These are phyloP conservation scores for Chloranthus sessilifolius DNA, from an alignment of 164 flowering plant species.

Conservation along the genomic window DNA sequence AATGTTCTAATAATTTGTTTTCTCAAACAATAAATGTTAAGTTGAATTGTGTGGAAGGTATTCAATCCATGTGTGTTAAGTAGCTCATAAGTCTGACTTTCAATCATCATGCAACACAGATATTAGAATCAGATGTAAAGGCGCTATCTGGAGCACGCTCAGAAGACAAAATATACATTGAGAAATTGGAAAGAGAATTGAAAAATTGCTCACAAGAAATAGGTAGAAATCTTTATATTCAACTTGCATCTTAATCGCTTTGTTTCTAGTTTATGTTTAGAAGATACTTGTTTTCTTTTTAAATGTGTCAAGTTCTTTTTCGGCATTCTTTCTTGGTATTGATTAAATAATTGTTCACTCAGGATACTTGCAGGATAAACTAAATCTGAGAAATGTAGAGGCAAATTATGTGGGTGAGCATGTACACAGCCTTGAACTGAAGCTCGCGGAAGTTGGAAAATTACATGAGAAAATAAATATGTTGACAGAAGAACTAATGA, in stretches of 20 bases:
- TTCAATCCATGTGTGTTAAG: neutral
- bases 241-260: neutral
- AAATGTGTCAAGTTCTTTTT: neutral
- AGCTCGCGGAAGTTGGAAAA: constrained; percentile 37
- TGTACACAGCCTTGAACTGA: constrained; percentile 47
- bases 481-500: constrained; percentile 44
- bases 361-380: constrained; percentile 79
- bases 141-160: constrained; percentile 47
- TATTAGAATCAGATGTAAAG: constrained; percentile 51
- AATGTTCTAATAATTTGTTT: neutral
- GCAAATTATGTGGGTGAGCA: constrained; percentile 47
- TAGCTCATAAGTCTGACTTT: constrained; percentile 5
- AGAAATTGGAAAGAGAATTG: constrained; percentile 61
- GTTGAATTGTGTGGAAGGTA: neutral
- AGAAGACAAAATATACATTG: constrained; percentile 54
- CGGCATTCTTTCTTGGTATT: too few relatives aligned
- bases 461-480: constrained; percentile 32
- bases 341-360: constrained; percentile 9
- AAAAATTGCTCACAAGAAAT: constrained; percentile 66
- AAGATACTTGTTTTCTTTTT: neutral
- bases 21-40: neutral
- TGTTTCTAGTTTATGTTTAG: neutral
- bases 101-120: constrained; percentile 32
- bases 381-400: constrained; percentile 48
- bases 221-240: constrained; percentile 33